Base-by-base conservation (phyloP, 2,329 filamentous ascomycete species). In the Microsporum ferrugineum region DNA sequence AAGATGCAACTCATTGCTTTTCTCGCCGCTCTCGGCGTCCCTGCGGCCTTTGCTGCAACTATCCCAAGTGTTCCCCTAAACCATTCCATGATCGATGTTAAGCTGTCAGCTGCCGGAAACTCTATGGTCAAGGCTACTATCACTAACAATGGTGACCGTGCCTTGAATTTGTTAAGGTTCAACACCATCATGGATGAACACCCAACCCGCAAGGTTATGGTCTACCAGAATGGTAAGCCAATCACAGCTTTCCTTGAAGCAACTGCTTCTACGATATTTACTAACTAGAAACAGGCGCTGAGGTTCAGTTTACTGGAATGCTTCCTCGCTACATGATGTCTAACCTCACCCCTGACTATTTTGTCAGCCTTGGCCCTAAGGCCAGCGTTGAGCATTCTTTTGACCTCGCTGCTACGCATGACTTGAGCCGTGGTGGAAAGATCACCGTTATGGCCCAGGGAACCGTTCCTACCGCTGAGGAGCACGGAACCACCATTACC, bases 401-500 rank as follows among this genome's bases (percentile, higher is more conserved):
- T 23, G 60, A 64, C 41, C 34, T 64, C 27, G 63, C 63, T 4
- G 38, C 41, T 12, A 64, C 63, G 23, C 39, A 55, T 27, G 61
- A 64, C 31, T 51, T 64, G 23, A 49, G 57, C 5, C 31, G 34
- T 5, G 60, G 61, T 29, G 61, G 63, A 10, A 33, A 45, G n/a
- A 63, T 57, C 55, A 43, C 29, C 2, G 45, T 63, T 57, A 53
- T 39, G 2, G 41, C 61, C 8, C 8, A 57, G 6, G 63, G 63
- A 31, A 27, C 58, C 5, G 27, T 64, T 45, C 60, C 47, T 5
- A 34, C 60, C n/a, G 60, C 33, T 7, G 49, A 63, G 7, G 41
- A 58, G 39, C 23, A 41, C 7, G 78, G 77, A 17, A 83, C 77
- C 51, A 73, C 79, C 47, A 77, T 88, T 39, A 71, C 78, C 8